Conservation (phyloP, 2,329 filamentous ascomycete genomes). For the Hypoxylon sp. region DNA sequence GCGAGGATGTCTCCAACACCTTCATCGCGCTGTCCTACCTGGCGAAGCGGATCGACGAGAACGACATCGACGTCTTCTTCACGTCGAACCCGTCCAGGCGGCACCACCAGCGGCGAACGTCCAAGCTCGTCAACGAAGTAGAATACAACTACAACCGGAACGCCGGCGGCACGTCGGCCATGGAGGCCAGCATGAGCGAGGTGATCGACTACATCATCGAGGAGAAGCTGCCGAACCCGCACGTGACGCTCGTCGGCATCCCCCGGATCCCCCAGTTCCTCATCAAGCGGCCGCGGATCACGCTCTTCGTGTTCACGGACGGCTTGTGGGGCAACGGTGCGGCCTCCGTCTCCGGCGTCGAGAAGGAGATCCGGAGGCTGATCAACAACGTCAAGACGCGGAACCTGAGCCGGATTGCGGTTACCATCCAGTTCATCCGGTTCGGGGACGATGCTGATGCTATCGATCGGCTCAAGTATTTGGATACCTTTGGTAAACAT, state of each 20-base stretch:
- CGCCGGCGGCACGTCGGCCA: background rate
- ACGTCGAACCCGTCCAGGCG: conserved; percentile 5
- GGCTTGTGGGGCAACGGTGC: conserved; percentile 2
- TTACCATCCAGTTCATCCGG: conserved; percentile 16
- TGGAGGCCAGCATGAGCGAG: background rate
- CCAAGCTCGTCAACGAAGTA: background rate
- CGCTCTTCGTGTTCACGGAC: conserved; percentile 17
- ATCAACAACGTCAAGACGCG: background rate
- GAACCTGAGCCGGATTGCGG: background rate
- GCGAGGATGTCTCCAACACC: conserved; percentile 8
- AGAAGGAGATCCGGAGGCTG: background rate
- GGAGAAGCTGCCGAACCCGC: background rate
- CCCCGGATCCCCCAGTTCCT: background rate
- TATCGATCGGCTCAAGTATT: background rate
- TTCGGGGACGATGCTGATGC: conserved; percentile 6
- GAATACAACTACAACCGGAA: background rate
- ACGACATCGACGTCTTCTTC: conserved; percentile 12
- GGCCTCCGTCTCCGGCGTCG: background rate
- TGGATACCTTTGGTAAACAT: conserved; percentile 6
- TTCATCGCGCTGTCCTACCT: conserved; percentile 13
- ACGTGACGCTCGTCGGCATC: background rate
- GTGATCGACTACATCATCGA: conserved; percentile 1
- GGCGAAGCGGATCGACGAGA: conserved; percentile 7
- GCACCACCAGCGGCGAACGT: background rate
- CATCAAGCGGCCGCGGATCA: background rate